Conservation (phyloP, 2,329 filamentous ascomycete genomes). For the Alternaria alternata region DNA sequence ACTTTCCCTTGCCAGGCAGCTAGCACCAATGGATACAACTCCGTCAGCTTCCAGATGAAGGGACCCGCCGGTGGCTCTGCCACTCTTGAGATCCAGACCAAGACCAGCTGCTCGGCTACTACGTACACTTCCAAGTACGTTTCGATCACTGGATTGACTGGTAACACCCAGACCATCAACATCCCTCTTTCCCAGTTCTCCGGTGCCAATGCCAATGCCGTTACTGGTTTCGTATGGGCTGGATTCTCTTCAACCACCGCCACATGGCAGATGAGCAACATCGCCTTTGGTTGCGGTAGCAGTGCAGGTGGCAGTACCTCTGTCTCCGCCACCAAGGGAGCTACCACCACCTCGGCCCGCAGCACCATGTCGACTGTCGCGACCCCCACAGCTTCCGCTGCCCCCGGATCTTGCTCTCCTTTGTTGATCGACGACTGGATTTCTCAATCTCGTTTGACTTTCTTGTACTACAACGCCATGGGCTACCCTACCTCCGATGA, state of each 20-base stretch:
- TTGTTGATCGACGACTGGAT: conserved; percentile 67
- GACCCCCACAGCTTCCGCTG: conserved; percentile 25
- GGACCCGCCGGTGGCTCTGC: conserved; percentile 54
- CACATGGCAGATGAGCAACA: conserved; percentile 60
- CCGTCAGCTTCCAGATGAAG: conserved; percentile 59
- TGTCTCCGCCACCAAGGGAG: neutral
- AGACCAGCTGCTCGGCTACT: conserved; percentile 53
- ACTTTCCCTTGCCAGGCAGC: conserved; percentile 60
- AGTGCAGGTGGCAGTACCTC: conserved; percentile 11
- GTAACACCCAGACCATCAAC: conserved; percentile 59
- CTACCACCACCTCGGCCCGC: conserved; percentile 1
- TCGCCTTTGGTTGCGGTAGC: conserved; percentile 56
- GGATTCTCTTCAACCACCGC: conserved; percentile 49
- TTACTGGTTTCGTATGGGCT: conserved; percentile 57
- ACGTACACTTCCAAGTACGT: conserved; percentile 56
- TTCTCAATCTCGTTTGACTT: conserved; percentile 68
- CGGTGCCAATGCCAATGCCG: conserved; percentile 60
- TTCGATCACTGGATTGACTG: conserved; percentile 59
- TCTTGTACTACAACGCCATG: conserved; percentile 68
- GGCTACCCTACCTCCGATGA: conserved; percentile 65
- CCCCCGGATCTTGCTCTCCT: conserved; percentile 52
- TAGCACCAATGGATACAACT: conserved; percentile 57
- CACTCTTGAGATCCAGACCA: conserved; percentile 59
- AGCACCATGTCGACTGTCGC: conserved; percentile 11
- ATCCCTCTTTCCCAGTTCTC: conserved; percentile 60